phyloP scores from a whole-genome alignment of 2,329 filamentous ascomycete species.

The Trichoderma aggressivum region DNA sequence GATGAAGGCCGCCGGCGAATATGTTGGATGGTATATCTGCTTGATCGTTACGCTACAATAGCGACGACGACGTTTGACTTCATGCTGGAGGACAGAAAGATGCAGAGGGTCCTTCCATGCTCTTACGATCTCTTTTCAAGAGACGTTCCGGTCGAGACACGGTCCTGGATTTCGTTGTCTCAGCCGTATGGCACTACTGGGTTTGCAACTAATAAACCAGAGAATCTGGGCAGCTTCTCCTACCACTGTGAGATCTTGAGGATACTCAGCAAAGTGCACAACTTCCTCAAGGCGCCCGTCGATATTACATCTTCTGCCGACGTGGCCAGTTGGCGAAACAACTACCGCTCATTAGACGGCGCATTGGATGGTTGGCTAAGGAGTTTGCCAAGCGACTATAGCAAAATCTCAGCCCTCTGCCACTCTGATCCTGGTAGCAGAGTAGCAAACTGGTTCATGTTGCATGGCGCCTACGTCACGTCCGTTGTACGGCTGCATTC shows the following conservation, averaged over 20 bases:
- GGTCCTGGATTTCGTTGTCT: conserved; percentile 28
- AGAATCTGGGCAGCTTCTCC: conserved; percentile 44
- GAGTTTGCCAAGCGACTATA: conserved; percentile 43
- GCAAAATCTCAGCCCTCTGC: conserved; percentile 43
- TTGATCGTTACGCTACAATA: conserved; percentile 44
- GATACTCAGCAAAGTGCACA: conserved; percentile 42
- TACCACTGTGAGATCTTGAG: conserved; percentile 45
- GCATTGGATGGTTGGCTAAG: conserved; percentile 42
- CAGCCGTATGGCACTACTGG: conserved; percentile 26
- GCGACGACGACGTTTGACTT: conserved; percentile 42
- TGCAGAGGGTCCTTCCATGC: conserved; percentile 41
- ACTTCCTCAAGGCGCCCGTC: conserved; percentile 40
- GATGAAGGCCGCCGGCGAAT: conserved; percentile 42
- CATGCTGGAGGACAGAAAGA: conserved; percentile 38
- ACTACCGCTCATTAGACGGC: conserved; percentile 38
- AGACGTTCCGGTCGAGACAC: conserved; percentile 42
- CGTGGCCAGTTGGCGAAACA: conserved; percentile 41
- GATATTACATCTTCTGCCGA: conserved; percentile 38
- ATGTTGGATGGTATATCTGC: conserved; percentile 45
- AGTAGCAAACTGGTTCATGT: conserved; percentile 46
- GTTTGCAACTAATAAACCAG: conserved; percentile 37
- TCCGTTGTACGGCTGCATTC: conserved; percentile 44
- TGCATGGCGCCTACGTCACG: conserved; percentile 45
- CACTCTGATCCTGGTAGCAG: conserved; percentile 44
- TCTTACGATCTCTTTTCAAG: conserved; percentile 45